Conservation (phyloP, 179 eudicot genomes). For the Beta macrorhiza region DNA sequence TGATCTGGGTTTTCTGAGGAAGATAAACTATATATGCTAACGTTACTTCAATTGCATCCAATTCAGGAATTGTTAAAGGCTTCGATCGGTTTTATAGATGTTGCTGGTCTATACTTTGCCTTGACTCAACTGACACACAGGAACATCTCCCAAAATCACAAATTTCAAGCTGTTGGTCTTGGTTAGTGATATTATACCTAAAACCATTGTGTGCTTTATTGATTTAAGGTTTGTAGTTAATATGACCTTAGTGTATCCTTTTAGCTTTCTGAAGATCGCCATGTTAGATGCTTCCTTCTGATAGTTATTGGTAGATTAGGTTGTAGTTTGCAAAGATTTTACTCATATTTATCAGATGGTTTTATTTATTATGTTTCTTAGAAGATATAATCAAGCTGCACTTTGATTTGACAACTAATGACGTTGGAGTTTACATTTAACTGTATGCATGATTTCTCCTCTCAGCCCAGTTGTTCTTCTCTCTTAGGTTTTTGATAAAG, state of each 20-base stretch:
- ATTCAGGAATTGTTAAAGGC: conserved; percentile 87
- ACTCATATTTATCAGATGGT: background rate
- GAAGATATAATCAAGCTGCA: background rate
- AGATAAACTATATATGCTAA: background rate
- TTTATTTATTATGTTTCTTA: background rate
- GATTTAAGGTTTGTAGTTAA: background rate
- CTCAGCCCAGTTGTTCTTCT: too few species aligned
- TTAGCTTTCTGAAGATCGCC: background rate
- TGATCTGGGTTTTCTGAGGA: background rate
- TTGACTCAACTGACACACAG: conserved; percentile 93
- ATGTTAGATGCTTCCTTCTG: background rate
- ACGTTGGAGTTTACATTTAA: background rate
- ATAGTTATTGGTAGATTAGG: background rate
- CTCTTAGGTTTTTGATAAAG: too few species aligned
- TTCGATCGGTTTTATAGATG: conserved; percentile 86
- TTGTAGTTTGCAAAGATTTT: background rate
- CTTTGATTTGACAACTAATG: background rate
- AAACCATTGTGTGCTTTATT: background rate
- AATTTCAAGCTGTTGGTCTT: conserved; percentile 98
- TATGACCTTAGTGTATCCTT: background rate
- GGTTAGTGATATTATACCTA: conserved; percentile 48
- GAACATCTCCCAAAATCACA: conserved; percentile 96
- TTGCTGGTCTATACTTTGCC: conserved; percentile 97
- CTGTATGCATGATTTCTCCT: too few species aligned
- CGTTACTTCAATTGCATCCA: conserved; percentile 1